Conservation (phyloP, 2,329 filamentous ascomycete species). For the Pestalotiopsis sp. region DNA sequence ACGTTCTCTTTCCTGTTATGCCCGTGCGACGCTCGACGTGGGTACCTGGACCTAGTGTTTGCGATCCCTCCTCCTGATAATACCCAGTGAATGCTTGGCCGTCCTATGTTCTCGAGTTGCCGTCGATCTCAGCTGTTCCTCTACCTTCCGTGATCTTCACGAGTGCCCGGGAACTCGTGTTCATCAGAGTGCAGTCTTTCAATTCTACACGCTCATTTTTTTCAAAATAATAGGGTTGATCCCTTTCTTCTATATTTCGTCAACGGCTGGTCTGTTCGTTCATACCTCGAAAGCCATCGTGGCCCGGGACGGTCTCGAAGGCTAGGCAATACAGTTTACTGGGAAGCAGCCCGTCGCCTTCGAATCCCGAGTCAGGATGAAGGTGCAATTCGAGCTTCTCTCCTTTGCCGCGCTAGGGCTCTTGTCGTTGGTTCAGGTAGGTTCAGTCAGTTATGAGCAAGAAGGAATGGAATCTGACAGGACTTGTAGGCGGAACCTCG, state of each 20-base stretch:
- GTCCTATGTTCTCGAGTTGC: constrained; percentile 17
- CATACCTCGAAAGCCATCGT: constrained; percentile 9
- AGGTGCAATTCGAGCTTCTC: constrained; percentile 5
- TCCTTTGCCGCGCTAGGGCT: constrained; percentile 21
- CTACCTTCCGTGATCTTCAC: constrained; percentile 7
- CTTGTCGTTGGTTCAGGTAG: constrained; percentile 25
- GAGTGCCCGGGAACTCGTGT: not conserved
- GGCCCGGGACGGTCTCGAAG: not conserved
- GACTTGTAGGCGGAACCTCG: constrained; percentile 19
- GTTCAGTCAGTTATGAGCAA: constrained; percentile 10
- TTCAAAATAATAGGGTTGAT: constrained; percentile 3
- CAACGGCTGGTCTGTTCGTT: constrained; percentile 30
- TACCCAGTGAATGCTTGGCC: constrained; percentile 18
- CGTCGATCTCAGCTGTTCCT: constrained; percentile 5
- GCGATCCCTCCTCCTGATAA: constrained; percentile 15
- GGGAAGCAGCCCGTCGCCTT: not conserved
- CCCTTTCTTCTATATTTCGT: not conserved
- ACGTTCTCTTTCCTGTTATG: constrained; percentile 15
- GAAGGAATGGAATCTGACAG: constrained; percentile 14
- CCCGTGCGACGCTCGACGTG: constrained; percentile 21
- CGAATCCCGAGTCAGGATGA: constrained; percentile 10
- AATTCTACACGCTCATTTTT: constrained; percentile 13
- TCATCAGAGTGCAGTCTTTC: constrained; percentile 22
- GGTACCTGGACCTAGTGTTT: constrained; percentile 14
- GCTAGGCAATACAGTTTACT: constrained; percentile 6